These are phyloP conservation scores for Dictyostelium discoideum DNA, from an alignment of 78 protist genomes.

Conservation along the genomic window DNA sequence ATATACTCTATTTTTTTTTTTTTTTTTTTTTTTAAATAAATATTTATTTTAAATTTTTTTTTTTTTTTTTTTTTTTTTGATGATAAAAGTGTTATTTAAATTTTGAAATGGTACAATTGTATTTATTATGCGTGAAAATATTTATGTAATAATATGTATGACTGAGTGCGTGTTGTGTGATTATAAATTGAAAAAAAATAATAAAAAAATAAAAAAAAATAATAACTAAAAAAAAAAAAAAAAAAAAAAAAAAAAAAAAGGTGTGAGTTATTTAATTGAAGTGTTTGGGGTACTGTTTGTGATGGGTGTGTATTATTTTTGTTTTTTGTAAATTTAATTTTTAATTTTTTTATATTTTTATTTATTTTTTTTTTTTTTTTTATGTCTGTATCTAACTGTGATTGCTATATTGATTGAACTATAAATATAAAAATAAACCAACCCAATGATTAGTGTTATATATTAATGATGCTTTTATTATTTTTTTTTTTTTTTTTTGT, in stretches of 20 bases:
- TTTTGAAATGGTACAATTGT: background rate
- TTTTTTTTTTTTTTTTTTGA: background rate
- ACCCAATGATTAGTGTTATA: background rate
- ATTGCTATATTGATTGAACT: background rate
- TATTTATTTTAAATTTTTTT: too few species aligned
- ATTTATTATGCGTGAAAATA: background rate
- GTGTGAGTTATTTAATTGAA: background rate
- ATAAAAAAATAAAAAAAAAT: too few species aligned
- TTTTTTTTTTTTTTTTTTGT: too few species aligned
- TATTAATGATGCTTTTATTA: too few species aligned
- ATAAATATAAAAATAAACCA: background rate
- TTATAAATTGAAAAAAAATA: too few species aligned
- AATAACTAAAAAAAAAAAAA: too few species aligned
- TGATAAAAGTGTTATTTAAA: background rate
- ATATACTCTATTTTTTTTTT: too few species aligned
- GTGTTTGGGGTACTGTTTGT: background rate
- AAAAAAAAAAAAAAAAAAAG: background rate
- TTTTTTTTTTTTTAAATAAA: too few species aligned
- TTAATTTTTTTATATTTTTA: too few species aligned
- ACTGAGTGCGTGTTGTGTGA: background rate
- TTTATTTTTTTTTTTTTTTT: too few species aligned
- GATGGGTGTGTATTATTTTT: background rate
- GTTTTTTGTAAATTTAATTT: too few species aligned
- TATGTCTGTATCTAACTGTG: background rate
- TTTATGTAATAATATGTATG: background rate